Base-by-base conservation (phyloP, 768 basidiomycete species). In the Podaxis rugospora region DNA sequence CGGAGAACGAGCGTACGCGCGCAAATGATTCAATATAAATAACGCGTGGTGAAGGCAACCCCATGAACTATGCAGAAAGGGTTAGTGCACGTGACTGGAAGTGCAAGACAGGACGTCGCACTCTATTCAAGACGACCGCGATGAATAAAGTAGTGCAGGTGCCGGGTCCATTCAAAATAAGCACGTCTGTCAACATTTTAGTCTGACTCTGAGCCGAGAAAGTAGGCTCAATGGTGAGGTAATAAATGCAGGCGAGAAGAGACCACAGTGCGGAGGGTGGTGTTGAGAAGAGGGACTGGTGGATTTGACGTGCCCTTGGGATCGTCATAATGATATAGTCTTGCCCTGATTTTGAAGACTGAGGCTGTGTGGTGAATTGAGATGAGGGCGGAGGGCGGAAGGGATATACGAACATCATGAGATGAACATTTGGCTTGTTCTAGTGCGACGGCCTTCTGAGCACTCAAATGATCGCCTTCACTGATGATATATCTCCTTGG, bases 11-110 rank as follows among this genome's bases (percentile, higher is more conserved):
- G 18, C 75, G 78, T 1, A 95, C 93, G 4, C 96, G 88, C 6
- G 96, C 95, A 71, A 96, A 97, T 0, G 93, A 94, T 72, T 98
- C 97, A 42, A 98, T 80, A 70, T 97, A 99, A 55, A 99, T 83
- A 28, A 93, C 71, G 42, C 74, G 78, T 5, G 96, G 90, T 1
- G 87, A 82, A 21, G 79, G 77, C 37, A 95, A 71, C 27, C 89
- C 89, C 42, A 96, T 67, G 62, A 98, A 76, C 95, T 97, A 35
- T 21, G 14, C 44, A 18, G 11, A 55, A 61, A 55, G 13, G 35
- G 50, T 47, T 54, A 53, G 46, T 23, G 9, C 9, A 35, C 32
- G 16, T n/a, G 21, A 27, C 21, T 14, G 23, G 16, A 23, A 35
- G 25, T n/a, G 46, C 40, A 42, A 36, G 55, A 47, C 46, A 68